Conservation (phyloP, 257 asterid genomes). For the Anisodus acutangulus region DNA sequence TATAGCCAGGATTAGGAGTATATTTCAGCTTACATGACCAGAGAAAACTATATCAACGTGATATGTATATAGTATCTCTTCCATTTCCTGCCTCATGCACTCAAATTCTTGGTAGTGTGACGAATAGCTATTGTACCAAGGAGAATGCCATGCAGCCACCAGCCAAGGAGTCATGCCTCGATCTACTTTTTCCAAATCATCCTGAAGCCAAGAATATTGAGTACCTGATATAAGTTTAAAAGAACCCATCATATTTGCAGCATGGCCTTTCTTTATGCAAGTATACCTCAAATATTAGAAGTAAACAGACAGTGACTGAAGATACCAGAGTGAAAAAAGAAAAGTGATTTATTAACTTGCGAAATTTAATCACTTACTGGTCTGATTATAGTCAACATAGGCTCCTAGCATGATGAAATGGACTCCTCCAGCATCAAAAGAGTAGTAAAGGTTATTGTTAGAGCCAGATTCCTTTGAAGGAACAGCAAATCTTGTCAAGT, state of each 20-base stretch:
- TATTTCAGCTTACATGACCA: constrained; percentile 70
- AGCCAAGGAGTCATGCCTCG: constrained; percentile 76
- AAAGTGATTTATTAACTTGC: constrained; percentile 10
- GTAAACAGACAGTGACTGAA: neutral
- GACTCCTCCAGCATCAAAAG: constrained; percentile 80
- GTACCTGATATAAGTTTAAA: constrained; percentile 46
- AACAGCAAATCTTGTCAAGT: constrained; percentile 64
- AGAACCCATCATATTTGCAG: neutral
- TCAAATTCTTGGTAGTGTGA: constrained; percentile 91
- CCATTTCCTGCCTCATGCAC: constrained; percentile 92
- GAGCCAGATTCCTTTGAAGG: constrained; percentile 87
- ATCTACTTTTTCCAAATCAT: constrained; percentile 60
- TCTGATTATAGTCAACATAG: constrained; percentile 68
- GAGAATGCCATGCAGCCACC: constrained; percentile 85
- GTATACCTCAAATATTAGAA: neutral
- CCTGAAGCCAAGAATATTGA: constrained; percentile 77
- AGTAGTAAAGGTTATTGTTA: constrained; percentile 65
- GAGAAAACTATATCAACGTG: constrained; percentile 74
- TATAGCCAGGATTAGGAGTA: neutral
- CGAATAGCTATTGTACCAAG: constrained; percentile 88
- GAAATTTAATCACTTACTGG: constrained; percentile 48
- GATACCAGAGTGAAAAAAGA: neutral
- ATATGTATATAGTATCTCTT: constrained; percentile 59
- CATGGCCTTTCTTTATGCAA: constrained; percentile 5
- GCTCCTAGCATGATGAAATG: constrained; percentile 90